Percentiles rank a stretch among this genome's conserved stretches.
Evolutionary conservation across 805 yeast genomes (phyloP).

Genomic region (Candida yuanshanica): DNA sequence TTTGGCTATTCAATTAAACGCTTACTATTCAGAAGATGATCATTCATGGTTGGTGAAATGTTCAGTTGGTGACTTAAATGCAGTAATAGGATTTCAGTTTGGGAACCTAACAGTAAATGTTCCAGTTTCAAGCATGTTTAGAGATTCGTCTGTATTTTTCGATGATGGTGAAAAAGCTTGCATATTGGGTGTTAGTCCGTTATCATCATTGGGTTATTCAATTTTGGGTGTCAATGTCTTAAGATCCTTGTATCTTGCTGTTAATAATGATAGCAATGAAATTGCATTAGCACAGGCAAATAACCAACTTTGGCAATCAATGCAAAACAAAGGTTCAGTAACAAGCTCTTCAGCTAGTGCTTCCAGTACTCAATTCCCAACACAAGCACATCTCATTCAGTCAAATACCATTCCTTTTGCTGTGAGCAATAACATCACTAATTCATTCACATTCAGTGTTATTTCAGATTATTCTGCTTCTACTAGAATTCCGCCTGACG

Average conservation of each 20-base stretch:
- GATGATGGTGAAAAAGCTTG: conserved; percentile 56
- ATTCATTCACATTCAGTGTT: conserved; percentile 6
- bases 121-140: conserved; percentile 44
- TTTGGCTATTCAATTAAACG: conserved; percentile 65
- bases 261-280: conserved; percentile 51
- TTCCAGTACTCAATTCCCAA: conserved; percentile 3
- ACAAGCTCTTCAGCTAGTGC: no score
- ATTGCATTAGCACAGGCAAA: conserved; percentile 54
- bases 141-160: conserved; percentile 37
- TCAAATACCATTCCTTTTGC: conserved; percentile 51
- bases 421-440: conserved; percentile 24
- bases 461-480: background rate
- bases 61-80: conserved; percentile 40
- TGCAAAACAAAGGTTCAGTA: background rate
- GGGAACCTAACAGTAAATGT: conserved; percentile 45
- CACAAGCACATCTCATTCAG: conserved; percentile 21
- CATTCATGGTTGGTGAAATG: conserved; percentile 63
- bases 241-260: conserved; percentile 48
- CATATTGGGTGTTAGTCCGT: conserved; percentile 44
- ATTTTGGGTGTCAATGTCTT: conserved; percentile 57
- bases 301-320: conserved; percentile 7
- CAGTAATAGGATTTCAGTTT: conserved; percentile 46
- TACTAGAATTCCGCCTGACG: conserved; percentile 7
- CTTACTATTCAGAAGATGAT: conserved; percentile 44
- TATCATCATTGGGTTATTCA: conserved; percentile 40